A percentile compares a stretch with the other conserved stretches of the same genome.
phyloP scores from a whole-genome alignment of 169 alveolate species.

The Plasmodium billcollinsi region DNA sequence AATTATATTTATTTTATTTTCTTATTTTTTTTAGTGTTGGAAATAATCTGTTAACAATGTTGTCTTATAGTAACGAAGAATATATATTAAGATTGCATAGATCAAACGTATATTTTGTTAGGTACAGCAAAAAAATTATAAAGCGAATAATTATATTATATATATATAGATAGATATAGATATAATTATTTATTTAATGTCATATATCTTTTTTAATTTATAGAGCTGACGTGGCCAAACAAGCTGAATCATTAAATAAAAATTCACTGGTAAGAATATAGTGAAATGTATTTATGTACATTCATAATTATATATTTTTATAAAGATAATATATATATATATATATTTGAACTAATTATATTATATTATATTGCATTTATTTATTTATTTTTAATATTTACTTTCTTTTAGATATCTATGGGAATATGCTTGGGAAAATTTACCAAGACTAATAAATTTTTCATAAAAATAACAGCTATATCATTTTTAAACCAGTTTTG shows the following conservation, averaged over 20 bases:
- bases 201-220: conserved; percentile 20
- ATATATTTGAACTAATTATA: conserved; percentile 4
- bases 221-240: conserved; percentile 64
- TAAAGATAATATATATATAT: neutral
- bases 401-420: conserved; percentile 36
- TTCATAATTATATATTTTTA: neutral
- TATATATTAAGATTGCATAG: conserved; percentile 61
- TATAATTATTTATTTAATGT: neutral
- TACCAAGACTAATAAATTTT: conserved; percentile 72
- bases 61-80: conserved; percentile 70
- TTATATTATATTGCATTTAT: no score
- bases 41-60: conserved; percentile 67
- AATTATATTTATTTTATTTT: neutral
- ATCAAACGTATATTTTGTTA: conserved; percentile 42
- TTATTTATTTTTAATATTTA: neutral
- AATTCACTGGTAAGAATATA: conserved; percentile 52
- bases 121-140: conserved; percentile 6
- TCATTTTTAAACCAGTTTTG: conserved; percentile 70
- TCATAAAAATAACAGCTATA: conserved; percentile 60
- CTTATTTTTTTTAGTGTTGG: conserved; percentile 50
- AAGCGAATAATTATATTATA: neutral
- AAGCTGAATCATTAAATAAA: conserved; percentile 66
- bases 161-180: neutral
- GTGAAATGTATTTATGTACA: neutral
- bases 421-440: conserved; percentile 75